Base-by-base conservation (phyloP, 768 basidiomycete genomes). In the Megacollybia marginata region DNA sequence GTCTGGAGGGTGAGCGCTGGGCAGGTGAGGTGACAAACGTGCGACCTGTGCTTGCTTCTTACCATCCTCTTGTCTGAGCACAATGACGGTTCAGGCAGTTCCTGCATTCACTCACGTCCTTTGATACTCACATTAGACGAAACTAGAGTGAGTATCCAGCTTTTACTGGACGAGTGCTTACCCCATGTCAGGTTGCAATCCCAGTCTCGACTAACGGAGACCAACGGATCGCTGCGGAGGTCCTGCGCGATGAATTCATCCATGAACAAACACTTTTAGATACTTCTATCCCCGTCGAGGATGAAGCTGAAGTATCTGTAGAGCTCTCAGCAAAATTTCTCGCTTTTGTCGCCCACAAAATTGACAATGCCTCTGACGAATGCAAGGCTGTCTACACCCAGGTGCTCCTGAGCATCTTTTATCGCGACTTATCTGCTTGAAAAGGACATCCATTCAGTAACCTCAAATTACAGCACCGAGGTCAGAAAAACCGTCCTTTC, bases 191-290 rank as follows among this genome's bases (percentile, higher is more conserved):
- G 90, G 66, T 95, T 53, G 85, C 88, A 54, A 83, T 97, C 65
- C 92, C 90, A 43, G 88, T 96, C 51, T 84, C 91, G 43, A 83
- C 88, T n/a, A 69, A 72, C 35, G 55, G 73, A 56, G 82, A 92
- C 66, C 82, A 91, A 67, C 95, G 94, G 93, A 90, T 92, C 62
- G 79, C 83, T 48, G 92, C 93, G 47, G 92, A 95, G 70, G 82
- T 93, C 60, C 80, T 95, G 50, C 76, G 88, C 60, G 92, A 96
- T 60, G 89, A 93, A 52, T 97, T 95, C 64, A 68, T 75, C 49
- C 80, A 90, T 65, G 65, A 75, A 49, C 79, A 81, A 62, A 72
- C 72, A 32, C 75, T 73, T 64, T 55, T 76, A 65, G 80, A 80
- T 62, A 72, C 69, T 49, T 70, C 75, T 48, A 65, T 65, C 23